Evolutionary conservation across 1,139 yeast genomes (phyloP).

Genomic region (Debaryomyces coudertii): DNA sequence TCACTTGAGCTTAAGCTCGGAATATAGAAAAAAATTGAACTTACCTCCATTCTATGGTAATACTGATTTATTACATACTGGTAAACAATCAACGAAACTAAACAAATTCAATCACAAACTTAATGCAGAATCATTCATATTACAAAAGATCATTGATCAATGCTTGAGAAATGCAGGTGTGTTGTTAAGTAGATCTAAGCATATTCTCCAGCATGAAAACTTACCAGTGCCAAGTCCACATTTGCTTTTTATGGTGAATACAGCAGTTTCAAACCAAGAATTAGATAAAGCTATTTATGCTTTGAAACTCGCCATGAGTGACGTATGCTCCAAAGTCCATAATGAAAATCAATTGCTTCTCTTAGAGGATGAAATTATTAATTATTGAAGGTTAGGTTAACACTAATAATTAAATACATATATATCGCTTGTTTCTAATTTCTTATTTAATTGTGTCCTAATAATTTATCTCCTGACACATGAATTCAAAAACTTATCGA

Average conservation of each 20-base stretch:
- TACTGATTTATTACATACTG: conserved; percentile 39
- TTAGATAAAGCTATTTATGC: conserved; percentile 31
- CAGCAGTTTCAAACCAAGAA: conserved; percentile 58
- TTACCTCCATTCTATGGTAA: conserved; percentile 55
- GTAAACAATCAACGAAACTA: conserved; percentile 37
- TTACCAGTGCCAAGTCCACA: conserved; percentile 74
- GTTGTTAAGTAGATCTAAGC: conserved; percentile 69
- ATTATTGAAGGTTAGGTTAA: conserved; percentile 11
- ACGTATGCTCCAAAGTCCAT: conserved; percentile 22
- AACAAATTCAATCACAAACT: conserved; percentile 46
- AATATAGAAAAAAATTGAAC: conserved; percentile 43
- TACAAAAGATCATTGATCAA: conserved; percentile 65
- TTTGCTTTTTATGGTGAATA: conserved; percentile 62
- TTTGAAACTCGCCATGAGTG: conserved; percentile 21
- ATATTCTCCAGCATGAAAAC: conserved; percentile 72
- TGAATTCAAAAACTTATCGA: background rate
- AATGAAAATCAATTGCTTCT: conserved; percentile 22
- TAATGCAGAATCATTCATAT: conserved; percentile 62
- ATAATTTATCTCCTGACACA: conserved; percentile 6
- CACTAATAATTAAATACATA: background rate
- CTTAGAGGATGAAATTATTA: conserved; percentile 25
- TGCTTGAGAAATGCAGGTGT: conserved; percentile 54
- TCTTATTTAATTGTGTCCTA: conserved; percentile 1
- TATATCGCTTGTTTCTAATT: background rate
- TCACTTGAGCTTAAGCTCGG: conserved; percentile 57